phyloP scores from a whole-genome alignment of 305 asterid genomes.

The Fraxinus dipetala region DNA sequence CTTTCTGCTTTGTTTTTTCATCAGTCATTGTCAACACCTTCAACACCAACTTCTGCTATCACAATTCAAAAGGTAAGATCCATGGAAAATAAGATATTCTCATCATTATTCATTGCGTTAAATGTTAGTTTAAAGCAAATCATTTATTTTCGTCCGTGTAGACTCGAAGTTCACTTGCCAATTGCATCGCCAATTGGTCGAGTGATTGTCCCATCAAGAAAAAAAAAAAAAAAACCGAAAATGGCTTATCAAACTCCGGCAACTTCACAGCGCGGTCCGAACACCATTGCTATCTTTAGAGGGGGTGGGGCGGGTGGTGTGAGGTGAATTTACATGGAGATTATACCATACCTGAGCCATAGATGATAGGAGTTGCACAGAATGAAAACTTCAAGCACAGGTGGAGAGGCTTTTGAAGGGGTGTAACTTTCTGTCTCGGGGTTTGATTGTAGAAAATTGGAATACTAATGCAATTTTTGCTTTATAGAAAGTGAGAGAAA shows the following conservation, averaged over 20 bases:
- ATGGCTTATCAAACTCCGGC: not conserved
- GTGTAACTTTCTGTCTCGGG: not conserved
- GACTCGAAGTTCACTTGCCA: not conserved
- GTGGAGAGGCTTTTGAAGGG: slow-evolving; percentile 12
- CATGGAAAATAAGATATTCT: not conserved
- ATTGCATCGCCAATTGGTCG: not conserved
- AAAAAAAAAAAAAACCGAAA: not conserved
- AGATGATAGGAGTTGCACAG: not conserved
- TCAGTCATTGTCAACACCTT: slow-evolving; percentile 71
- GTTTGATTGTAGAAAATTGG: not conserved
- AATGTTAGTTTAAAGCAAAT: not conserved
- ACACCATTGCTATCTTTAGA: not conserved
- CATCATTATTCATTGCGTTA: not conserved
- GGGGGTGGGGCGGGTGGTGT: not conserved
- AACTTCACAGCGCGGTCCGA: not conserved
- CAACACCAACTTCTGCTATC: slow-evolving; percentile 61
- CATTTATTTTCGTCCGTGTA: not conserved
- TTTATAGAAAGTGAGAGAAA: not conserved
- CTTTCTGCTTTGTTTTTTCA: slow-evolving; percentile 80
- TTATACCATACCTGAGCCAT: slow-evolving; percentile 59
- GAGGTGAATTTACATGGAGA: not conserved
- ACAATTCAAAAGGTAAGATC: not conserved
- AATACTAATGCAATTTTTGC: not conserved
- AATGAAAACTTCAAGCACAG: not conserved
- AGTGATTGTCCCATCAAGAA: not conserved